Conservation (phyloP, 805 yeast species). For the Metschnikowia cubensis region DNA sequence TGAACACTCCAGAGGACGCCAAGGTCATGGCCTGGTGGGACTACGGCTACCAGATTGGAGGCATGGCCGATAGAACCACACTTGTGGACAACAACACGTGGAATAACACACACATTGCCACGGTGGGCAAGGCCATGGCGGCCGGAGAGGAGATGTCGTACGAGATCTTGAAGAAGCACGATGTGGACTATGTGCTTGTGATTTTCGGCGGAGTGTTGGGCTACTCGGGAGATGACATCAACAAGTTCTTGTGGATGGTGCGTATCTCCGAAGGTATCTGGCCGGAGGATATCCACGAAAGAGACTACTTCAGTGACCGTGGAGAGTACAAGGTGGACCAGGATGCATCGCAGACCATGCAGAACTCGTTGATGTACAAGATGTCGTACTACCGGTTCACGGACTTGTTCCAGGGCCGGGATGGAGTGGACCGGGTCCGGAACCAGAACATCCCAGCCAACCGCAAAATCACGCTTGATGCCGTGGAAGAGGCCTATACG, state of each 20-base stretch:
- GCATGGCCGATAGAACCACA: slow-evolving; percentile 99
- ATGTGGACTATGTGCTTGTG: slow-evolving; percentile 89
- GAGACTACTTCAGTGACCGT: slow-evolving; percentile 72
- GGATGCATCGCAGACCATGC: slow-evolving; percentile 80
- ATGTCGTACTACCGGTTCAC: slow-evolving; percentile 86
- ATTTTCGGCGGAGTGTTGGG: slow-evolving; percentile 94
- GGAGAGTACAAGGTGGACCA: slow-evolving; percentile 90
- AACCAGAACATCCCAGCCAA: slow-evolving; percentile 62
- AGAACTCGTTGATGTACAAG: slow-evolving; percentile 87
- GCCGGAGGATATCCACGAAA: slow-evolving; percentile 96
- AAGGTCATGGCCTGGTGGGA: slow-evolving; percentile 99
- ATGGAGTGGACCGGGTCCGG: slow-evolving; percentile 82
- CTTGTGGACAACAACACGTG: slow-evolving; percentile 98
- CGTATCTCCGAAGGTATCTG: slow-evolving; percentile 98
- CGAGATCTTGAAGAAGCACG: slow-evolving; percentile 82
- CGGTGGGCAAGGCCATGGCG: slow-evolving; percentile 97
- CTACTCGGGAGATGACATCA: slow-evolving; percentile 92
- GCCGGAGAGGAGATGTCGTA: slow-evolving; percentile 85
- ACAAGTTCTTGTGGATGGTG: slow-evolving; percentile 98
- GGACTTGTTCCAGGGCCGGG: slow-evolving; percentile 60
- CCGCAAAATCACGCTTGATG: slow-evolving; percentile 54
- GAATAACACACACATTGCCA: slow-evolving; percentile 99
- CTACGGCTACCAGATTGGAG: slow-evolving; percentile 99
- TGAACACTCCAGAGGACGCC: slow-evolving; percentile 96
- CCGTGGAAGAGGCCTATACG: slow-evolving; percentile 91